Evolutionary conservation across 495 filamentous ascomycete species (phyloP).

Genomic region (Sporormia fimetaria): DNA sequence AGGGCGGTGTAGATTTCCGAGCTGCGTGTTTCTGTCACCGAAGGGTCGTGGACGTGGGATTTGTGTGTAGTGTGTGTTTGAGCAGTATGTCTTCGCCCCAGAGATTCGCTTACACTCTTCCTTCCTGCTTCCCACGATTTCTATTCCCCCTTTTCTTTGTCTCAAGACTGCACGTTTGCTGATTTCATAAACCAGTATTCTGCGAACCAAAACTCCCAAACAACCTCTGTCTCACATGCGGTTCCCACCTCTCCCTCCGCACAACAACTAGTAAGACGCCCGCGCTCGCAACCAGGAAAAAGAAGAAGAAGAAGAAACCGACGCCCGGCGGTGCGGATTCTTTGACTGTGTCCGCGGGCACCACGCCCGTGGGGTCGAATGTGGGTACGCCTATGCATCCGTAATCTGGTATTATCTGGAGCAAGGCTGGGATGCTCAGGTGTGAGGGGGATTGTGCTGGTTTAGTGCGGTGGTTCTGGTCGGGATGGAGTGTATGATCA

Average conservation of each 20-base stretch:
- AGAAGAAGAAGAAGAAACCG: conserved; percentile 71
- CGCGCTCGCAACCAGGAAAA: conserved; percentile 57
- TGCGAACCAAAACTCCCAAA: conserved; percentile 17
- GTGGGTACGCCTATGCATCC: conserved; percentile 19
- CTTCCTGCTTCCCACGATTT: too few relatives aligned
- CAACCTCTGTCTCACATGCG: conserved; percentile 80
- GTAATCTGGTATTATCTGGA: neutral
- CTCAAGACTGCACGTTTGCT: conserved; percentile 18
- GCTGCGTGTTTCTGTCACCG: conserved; percentile 97
- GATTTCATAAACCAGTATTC: conserved; percentile 19
- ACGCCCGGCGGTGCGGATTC: conserved; percentile 33
- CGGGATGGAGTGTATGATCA: too few relatives aligned
- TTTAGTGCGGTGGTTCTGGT: neutral
- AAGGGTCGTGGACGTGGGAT: conserved; percentile 80
- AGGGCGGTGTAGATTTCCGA: conserved; percentile 86
- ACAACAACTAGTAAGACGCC: conserved; percentile 59
- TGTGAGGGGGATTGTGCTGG: neutral
- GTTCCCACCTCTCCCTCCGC: conserved; percentile 64
- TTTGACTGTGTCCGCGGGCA: conserved; percentile 11
- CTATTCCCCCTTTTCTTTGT: conserved; percentile 21
- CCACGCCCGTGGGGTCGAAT: conserved; percentile 12
- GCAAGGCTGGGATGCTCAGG: neutral
- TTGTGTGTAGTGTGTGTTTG: conserved; percentile 89
- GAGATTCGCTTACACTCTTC: neutral
- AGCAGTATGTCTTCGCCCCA: conserved; percentile 45